Evolutionary conservation across 805 yeast genomes (phyloP), one percentile per base, ranked within the genome.

Genomic region (Wickerhamomyces sydowiorum): DNA sequence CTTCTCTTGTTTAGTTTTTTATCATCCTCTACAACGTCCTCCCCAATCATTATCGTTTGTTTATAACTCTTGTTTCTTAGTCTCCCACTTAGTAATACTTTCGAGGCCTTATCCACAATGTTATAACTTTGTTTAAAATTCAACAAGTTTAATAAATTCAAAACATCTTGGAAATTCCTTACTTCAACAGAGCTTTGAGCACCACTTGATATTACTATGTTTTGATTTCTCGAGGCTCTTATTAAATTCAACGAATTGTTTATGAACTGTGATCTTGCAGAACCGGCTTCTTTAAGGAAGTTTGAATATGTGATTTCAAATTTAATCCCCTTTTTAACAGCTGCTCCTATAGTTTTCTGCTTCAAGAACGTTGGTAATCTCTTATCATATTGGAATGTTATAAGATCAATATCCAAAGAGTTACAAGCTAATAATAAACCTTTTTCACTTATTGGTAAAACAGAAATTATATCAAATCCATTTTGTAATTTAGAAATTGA

Each of bases 301-400:
- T 76, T 67, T 7, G 75, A 59, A 62, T 91, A 91, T 36, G 78
- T 72, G 8, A 93, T 72, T 58, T 93, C 99, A 48, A 93, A 75
- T 50, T 79, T 78, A 21, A 88, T 75, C 2, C 98, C 98, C 39
- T 88, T 75, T 17, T 82, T 82, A 4, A 86, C 70, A 1, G 95
- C 96, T 33, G 88, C 79, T 34, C 96, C 85, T 8, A 88, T 72
- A 1, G 87, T 78, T 53, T 89, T 88, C 64, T 89, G 96, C 52
- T 84, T 84, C 49, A 93, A 65, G 57, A 80, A 86, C 48, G 78
- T 81, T 0, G 95, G 91, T 37, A 88, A 62, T 43, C 86, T 74
- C 34, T 70, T 67, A 21, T 75, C 64, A 58, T 83, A 74, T 40
- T 84, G 80, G 41, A 93, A 72, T 1, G 96, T 79, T 17, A 93